phyloP scores from a whole-genome alignment of 2,329 filamentous ascomycete genomes.

The Pestalotiopsis sp. region DNA sequence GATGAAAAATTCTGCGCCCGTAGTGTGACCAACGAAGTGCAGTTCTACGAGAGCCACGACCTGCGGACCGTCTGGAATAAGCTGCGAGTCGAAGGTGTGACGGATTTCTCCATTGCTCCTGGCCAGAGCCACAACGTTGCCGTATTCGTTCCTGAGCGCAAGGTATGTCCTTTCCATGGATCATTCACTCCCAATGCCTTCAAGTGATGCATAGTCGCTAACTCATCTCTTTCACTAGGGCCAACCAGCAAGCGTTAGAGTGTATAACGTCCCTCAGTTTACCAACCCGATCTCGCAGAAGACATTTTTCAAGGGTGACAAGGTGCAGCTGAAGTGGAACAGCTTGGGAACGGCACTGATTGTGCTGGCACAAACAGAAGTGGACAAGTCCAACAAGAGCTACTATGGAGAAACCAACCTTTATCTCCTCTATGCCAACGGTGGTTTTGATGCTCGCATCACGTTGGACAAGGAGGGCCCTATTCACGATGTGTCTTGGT shows the following conservation, averaged over 20 bases:
- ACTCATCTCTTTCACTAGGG: slow-evolving; percentile 56
- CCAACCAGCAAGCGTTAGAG: slow-evolving; percentile 89
- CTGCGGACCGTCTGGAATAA: slow-evolving; percentile 91
- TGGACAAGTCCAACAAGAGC: slow-evolving; percentile 97
- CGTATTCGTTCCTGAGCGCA: slow-evolving; percentile 92
- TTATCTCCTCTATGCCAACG: slow-evolving; percentile 89
- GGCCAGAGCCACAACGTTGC: slow-evolving; percentile 90
- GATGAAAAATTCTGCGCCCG: slow-evolving; percentile 95
- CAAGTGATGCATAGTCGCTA: slow-evolving; percentile 16
- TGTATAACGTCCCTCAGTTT: slow-evolving; percentile 92
- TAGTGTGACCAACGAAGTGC: slow-evolving; percentile 93
- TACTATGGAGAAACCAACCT: slow-evolving; percentile 99
- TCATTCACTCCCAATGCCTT: background rate
- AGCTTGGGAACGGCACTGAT: slow-evolving; percentile 85
- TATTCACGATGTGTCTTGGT: slow-evolving; percentile 98
- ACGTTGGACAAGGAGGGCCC: slow-evolving; percentile 95
- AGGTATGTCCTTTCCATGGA: slow-evolving; percentile 57
- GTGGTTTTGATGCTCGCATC: slow-evolving; percentile 88
- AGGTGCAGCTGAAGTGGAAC: slow-evolving; percentile 99
- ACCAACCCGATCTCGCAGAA: slow-evolving; percentile 84
- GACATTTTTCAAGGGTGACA: slow-evolving; percentile 99
- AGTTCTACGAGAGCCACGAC: slow-evolving; percentile 91
- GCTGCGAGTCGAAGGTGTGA: slow-evolving; percentile 85
- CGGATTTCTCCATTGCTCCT: slow-evolving; percentile 86
- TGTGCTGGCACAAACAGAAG: slow-evolving; percentile 94